Base-by-base conservation (phyloP, 73 alveolate genomes). In the Halteria grandinella region DNA sequence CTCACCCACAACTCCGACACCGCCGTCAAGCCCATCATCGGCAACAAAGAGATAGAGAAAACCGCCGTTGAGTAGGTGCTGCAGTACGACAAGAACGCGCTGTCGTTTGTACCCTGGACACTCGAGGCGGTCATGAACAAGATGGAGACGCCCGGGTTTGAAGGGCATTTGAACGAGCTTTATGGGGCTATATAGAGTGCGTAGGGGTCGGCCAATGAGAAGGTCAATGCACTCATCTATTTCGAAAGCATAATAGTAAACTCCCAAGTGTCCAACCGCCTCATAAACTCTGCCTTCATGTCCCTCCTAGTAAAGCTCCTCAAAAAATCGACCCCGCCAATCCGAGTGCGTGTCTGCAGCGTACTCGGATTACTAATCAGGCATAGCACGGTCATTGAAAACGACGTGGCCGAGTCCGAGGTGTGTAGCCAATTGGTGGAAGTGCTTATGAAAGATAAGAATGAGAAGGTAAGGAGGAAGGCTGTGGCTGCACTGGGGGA, bases 401-500 rank as follows among this genome's bases (percentile, higher is more conserved):
- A 87, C 32, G 97, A 95, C 21, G 79, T 94, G 36, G 97, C 96
- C 48, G 89, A 86, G 76, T 71, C 85, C 63, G 97, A 91, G 0
- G 78, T 94, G 49, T 79, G 83, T 55, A 57, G 66, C 33, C 27
- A 54, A 4, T 66, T 82, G 24, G 81, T 81, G 36, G 93, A 93
- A 28, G 83, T 82, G 41, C 47, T 36, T 5, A n/a, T n/a, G n/a
- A 77, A 91, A 41, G 98, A 93, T 63, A 86, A 87, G 49, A 95
- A 92, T 54, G 91, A 91, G 43, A 75, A 49, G 49, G 91, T 93
- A 23, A 75, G 94, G 47, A 89, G 94, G 82, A 93, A 92, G 79
- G 98, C 99, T 25, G 94, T 92, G 51, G 99, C 99, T 25, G 95
- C 99, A 7, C 89, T 97, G 41, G 99, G 99, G 15, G 99, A 97